phyloP scores from a whole-genome alignment of 1,284 basidiomycete species.

The Pascua sp. region DNA sequence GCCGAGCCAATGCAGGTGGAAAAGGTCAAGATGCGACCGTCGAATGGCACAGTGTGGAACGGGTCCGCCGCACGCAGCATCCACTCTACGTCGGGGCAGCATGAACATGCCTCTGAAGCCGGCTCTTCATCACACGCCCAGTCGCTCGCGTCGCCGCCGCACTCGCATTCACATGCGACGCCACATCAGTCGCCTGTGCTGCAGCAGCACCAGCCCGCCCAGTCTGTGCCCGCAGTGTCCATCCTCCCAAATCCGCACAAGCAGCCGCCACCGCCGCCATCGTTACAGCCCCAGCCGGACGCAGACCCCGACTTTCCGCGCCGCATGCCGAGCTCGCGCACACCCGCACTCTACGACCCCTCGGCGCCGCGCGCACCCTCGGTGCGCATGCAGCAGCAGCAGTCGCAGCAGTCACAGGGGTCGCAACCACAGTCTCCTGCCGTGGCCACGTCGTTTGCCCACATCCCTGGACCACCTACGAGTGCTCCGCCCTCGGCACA shows the following conservation, averaged over 20 bases:
- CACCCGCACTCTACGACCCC: slow-evolving; percentile 34
- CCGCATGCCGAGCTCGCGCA: slow-evolving; percentile 20
- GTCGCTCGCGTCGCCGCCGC: background rate
- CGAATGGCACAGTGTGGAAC: slow-evolving; percentile 32
- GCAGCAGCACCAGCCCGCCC: slow-evolving; percentile 2
- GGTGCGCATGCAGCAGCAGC: background rate
- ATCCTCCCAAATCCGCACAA: slow-evolving; percentile 12
- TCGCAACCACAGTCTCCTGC: background rate
- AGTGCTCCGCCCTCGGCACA: slow-evolving; percentile 9
- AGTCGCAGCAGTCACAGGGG: background rate
- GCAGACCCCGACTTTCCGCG: slow-evolving; percentile 39
- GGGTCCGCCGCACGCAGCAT: slow-evolving; percentile 16
- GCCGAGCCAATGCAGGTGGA: slow-evolving; percentile 47
- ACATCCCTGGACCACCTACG: background rate
- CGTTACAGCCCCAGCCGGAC: background rate
- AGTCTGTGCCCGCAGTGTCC: slow-evolving; percentile 1
- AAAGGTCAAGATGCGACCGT: slow-evolving; percentile 27
- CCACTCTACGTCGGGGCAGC: slow-evolving; percentile 7
- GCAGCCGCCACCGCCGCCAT: background rate
- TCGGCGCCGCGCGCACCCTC: slow-evolving; percentile 15
- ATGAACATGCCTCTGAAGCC: background rate
- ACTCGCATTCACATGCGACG: slow-evolving; percentile 1
- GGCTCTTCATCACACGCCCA: background rate
- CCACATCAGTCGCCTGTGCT: background rate
- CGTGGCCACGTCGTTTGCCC: background rate